A percentile compares a stretch with the other conserved stretches of the same genome.
Evolutionary conservation across 352 stramenopile genomes (phyloP).

Genomic region (Globisporangium middletonii): DNA sequence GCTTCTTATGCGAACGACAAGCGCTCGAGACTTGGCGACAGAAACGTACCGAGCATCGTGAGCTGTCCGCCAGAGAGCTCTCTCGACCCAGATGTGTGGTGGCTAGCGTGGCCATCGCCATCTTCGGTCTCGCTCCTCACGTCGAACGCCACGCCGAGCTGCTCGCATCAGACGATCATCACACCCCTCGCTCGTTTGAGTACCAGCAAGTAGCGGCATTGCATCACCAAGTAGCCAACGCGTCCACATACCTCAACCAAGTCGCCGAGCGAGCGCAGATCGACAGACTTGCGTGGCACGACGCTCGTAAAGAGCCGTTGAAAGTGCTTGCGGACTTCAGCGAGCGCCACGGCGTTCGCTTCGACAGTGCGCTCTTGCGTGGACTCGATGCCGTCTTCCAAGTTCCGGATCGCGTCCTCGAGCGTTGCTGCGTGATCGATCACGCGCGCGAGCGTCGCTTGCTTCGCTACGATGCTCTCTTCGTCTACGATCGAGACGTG

Average conservation of each 20-base stretch:
- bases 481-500: not conserved
- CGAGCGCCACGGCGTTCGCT: slow-evolving; percentile 22
- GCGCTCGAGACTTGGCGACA: not conserved
- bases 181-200: not conserved
- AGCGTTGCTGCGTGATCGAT: slow-evolving; percentile 8
- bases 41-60: slow-evolving; percentile 25
- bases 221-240: not conserved
- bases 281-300: slow-evolving; percentile 19
- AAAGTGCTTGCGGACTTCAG: slow-evolving; percentile 12
- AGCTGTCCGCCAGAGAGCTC: slow-evolving; percentile 37
- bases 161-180: not conserved
- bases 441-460: not conserved
- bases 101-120: not conserved
- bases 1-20: not conserved
- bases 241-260: slow-evolving; percentile 18
- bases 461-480: slow-evolving; percentile 1
- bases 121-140: not conserved
- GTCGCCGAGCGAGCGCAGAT: slow-evolving; percentile 1
- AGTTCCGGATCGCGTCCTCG: slow-evolving; percentile 11
- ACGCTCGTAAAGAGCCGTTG: slow-evolving; percentile 20
- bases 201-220: not conserved
- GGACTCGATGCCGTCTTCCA: slow-evolving; percentile 19
- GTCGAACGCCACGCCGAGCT: not conserved
- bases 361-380: slow-evolving; percentile 18
- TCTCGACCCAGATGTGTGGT: slow-evolving; percentile 1